Conservation (phyloP, 164 flowering plant species). For the Kingdonia uniflora region DNA sequence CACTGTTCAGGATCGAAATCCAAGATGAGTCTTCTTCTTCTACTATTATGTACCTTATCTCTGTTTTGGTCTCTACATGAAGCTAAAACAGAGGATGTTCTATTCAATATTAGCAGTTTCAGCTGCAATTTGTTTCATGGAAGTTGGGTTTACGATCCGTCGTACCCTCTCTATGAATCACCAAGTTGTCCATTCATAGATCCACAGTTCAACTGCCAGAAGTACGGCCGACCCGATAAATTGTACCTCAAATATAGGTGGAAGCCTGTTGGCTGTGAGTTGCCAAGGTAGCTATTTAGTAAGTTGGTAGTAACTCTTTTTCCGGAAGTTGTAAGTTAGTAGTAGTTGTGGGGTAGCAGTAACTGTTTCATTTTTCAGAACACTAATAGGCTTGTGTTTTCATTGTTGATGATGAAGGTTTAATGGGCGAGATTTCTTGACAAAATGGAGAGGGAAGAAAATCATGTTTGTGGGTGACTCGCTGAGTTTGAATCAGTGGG, state of each 20-base stretch:
- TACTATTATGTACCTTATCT: background rate
- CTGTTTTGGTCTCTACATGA: slow-evolving; percentile 10
- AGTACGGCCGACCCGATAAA: slow-evolving; percentile 62
- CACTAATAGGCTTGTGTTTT: background rate
- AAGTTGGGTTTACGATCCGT: slow-evolving; percentile 66
- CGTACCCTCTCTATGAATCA: slow-evolving; percentile 65
- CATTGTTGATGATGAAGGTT: slow-evolving; percentile 13
- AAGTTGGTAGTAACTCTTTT: too few species aligned
- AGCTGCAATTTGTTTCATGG: slow-evolving; percentile 55
- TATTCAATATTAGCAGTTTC: slow-evolving; percentile 12
- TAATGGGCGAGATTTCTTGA: slow-evolving; percentile 21
- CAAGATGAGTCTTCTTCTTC: slow-evolving; percentile 22
- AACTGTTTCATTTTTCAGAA: background rate
- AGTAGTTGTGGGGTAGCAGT: background rate
- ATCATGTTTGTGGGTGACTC: slow-evolving; percentile 37
- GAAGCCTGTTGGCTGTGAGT: slow-evolving; percentile 57
- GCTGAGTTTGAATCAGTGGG: slow-evolving; percentile 28
- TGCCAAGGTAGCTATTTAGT: slow-evolving; percentile 44
- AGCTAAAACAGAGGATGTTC: slow-evolving; percentile 7
- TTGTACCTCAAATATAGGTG: slow-evolving; percentile 65
- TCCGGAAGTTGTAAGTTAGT: too few species aligned
- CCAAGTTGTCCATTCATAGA: slow-evolving; percentile 71
- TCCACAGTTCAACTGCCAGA: slow-evolving; percentile 61
- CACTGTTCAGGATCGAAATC: slow-evolving; percentile 6
- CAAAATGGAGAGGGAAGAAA: slow-evolving; percentile 25